Conservation (phyloP, 2,329 filamentous ascomycete genomes). For the Microcyclospora pomicola region DNA sequence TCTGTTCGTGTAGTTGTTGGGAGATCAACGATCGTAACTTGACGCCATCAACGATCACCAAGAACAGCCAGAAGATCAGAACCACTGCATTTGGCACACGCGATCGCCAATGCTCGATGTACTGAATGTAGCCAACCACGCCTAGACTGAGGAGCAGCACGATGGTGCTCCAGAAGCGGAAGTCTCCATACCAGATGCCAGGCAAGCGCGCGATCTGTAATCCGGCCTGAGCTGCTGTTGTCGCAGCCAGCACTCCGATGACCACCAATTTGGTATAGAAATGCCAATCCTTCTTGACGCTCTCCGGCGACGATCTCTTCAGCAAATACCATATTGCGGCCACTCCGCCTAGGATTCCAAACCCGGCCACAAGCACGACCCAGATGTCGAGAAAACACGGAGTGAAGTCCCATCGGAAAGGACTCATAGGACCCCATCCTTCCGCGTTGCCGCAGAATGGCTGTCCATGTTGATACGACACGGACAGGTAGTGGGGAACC, state of each 20-base stretch:
- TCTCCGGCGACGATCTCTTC: conserved; percentile 50
- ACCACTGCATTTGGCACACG: conserved; percentile 77
- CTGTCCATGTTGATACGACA: conserved; percentile 30
- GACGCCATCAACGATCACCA: conserved; percentile 62
- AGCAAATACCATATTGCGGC: conserved; percentile 69
- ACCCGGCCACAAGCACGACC: conserved; percentile 61
- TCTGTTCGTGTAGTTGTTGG: conserved; percentile 54
- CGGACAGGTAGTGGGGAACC: conserved; percentile 18
- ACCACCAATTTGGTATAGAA: conserved; percentile 81
- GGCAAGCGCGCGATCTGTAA: conserved; percentile 61
- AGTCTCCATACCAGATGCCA: conserved; percentile 62
- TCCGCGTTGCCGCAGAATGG: conserved; percentile 78
- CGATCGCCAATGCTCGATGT: conserved; percentile 70
- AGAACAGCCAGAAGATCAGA: conserved; percentile 83
- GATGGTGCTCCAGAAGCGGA: conserved; percentile 71
- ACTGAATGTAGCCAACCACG: conserved; percentile 68
- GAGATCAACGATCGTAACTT: conserved; percentile 78
- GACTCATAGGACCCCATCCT: conserved; percentile 90
- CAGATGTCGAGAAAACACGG: conserved; percentile 94
- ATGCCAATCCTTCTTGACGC: conserved; percentile 71
- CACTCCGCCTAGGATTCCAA: conserved; percentile 64
- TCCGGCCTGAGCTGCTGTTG: conserved; percentile 56
- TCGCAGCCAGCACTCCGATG: conserved; percentile 52
- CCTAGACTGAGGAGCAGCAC: conserved; percentile 57
- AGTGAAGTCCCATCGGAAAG: conserved; percentile 80